These are phyloP conservation scores for Rhododendron kiyosumense DNA, from an alignment of 148 eudicot genomes.

Conservation along the genomic window DNA sequence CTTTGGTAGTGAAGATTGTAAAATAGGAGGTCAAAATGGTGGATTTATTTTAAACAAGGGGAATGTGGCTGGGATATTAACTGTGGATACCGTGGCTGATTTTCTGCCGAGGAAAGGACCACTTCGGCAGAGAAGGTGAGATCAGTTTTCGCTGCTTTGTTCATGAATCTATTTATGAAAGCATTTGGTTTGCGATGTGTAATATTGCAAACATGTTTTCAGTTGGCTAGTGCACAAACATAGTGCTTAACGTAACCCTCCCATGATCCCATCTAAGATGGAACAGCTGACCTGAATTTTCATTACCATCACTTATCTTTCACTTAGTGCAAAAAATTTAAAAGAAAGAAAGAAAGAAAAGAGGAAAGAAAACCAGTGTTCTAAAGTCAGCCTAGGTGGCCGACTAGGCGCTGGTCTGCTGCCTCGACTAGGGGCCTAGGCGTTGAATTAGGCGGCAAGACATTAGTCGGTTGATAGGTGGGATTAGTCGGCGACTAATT, in stretches of 20 bases:
- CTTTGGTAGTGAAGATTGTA: slow-evolving; percentile 64
- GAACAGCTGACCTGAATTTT: not conserved
- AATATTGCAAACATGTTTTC: not conserved
- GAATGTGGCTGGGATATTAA: slow-evolving; percentile 84
- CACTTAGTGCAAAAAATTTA: no score
- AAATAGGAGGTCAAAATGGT: slow-evolving; percentile 66
- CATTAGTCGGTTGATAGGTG: not conserved
- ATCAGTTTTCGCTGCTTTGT: not conserved
- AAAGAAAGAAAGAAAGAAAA: no score
- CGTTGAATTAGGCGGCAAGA: no score
- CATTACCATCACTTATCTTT: not conserved
- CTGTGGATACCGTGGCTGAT: slow-evolving; percentile 92
- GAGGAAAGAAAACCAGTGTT: no score
- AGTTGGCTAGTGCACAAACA: not conserved
- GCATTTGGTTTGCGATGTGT: not conserved
- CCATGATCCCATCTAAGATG: not conserved
- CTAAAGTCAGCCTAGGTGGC: no score
- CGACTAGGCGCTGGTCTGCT: no score
- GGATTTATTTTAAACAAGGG: slow-evolving; percentile 64
- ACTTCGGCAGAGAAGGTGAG: slow-evolving; percentile 77
- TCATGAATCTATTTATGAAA: not conserved
- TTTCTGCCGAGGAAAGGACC: slow-evolving; percentile 96
- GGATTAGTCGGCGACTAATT: not conserved
- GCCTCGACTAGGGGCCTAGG: no score
- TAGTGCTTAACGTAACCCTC: not conserved